Conservation (phyloP, 106 monocot genomes). For the Allium sativum region DNA sequence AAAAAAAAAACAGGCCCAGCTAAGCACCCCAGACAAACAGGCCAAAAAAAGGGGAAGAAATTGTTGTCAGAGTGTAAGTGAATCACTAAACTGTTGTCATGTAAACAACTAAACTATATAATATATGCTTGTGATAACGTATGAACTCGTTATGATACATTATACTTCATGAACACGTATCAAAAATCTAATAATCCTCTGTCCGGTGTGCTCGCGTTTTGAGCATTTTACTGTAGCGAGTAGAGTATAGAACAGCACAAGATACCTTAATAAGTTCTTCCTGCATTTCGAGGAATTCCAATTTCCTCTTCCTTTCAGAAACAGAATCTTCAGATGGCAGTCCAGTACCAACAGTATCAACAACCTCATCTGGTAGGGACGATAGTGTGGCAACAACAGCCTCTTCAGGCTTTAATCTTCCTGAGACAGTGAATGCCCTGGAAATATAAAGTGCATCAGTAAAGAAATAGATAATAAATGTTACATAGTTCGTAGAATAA, state of each 20-base stretch:
- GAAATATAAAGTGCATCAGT: slow-evolving; percentile 5
- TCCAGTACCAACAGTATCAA: slow-evolving; percentile 88
- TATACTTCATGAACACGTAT: too few species aligned
- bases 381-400: slow-evolving; percentile 90
- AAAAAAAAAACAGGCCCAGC: too few species aligned
- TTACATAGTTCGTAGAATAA: neutral
- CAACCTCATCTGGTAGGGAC: slow-evolving; percentile 96
- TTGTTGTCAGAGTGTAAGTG: too few species aligned
- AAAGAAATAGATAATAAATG: neutral
- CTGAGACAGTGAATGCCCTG: slow-evolving; percentile 88
- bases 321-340: slow-evolving; percentile 97
- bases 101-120: too few species aligned
- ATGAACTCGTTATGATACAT: too few species aligned
- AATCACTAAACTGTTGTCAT: too few species aligned
- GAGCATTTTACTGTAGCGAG: too few species aligned
- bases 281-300: slow-evolving; percentile 97
- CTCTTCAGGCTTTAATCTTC: slow-evolving; percentile 87
- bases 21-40: too few species aligned
- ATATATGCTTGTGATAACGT: too few species aligned
- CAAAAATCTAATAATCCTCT: too few species aligned
- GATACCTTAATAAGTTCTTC: slow-evolving; percentile 96
- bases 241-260: neutral
- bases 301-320: slow-evolving; percentile 82
- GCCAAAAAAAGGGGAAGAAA: too few species aligned
- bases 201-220: too few species aligned